Evolutionary conservation across 2,329 filamentous ascomycete species (phyloP).

Genomic region (Fusarium keratoplasticum): DNA sequence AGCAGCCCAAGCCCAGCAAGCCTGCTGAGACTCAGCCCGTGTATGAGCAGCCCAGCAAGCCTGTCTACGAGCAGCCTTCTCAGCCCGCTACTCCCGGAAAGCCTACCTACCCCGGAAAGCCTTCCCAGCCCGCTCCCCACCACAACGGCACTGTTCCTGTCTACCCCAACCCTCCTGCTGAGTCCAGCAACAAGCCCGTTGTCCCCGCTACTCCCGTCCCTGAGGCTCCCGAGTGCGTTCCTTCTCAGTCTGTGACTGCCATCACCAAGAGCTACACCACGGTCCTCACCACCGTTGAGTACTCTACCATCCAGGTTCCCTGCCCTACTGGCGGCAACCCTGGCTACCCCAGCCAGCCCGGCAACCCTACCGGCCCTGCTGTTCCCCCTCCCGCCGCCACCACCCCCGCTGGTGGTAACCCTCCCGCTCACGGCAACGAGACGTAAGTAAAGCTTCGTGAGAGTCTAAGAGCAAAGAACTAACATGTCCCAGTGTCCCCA

Average conservation of each 20-base stretch:
- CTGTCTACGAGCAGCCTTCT: neutral
- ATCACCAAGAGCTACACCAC: slow-evolving; percentile 69
- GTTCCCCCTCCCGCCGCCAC: slow-evolving; percentile 45
- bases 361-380: slow-evolving; percentile 29
- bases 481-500: slow-evolving; percentile 21
- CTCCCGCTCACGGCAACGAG: slow-evolving; percentile 53
- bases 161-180: slow-evolving; percentile 33
- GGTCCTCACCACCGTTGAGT: slow-evolving; percentile 66
- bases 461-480: slow-evolving; percentile 24
- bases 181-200: slow-evolving; percentile 23
- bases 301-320: slow-evolving; percentile 53
- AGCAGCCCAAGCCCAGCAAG: slow-evolving; percentile 12
- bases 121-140: slow-evolving; percentile 24
- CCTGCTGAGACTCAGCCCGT: slow-evolving; percentile 25
- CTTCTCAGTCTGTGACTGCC: slow-evolving; percentile 57
- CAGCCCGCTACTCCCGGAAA: slow-evolving; percentile 11
- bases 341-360: slow-evolving; percentile 10
- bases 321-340: slow-evolving; percentile 37
- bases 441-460: slow-evolving; percentile 44
- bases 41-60: slow-evolving; percentile 1
- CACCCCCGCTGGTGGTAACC: slow-evolving; percentile 43
- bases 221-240: slow-evolving; percentile 38
- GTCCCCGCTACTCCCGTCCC: slow-evolving; percentile 30
- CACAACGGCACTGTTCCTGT: slow-evolving; percentile 40
- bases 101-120: slow-evolving; percentile 18